These are phyloP conservation scores for Centaurea solstitialis DNA, from an alignment of 129 eudicot species.

Conservation along the genomic window DNA sequence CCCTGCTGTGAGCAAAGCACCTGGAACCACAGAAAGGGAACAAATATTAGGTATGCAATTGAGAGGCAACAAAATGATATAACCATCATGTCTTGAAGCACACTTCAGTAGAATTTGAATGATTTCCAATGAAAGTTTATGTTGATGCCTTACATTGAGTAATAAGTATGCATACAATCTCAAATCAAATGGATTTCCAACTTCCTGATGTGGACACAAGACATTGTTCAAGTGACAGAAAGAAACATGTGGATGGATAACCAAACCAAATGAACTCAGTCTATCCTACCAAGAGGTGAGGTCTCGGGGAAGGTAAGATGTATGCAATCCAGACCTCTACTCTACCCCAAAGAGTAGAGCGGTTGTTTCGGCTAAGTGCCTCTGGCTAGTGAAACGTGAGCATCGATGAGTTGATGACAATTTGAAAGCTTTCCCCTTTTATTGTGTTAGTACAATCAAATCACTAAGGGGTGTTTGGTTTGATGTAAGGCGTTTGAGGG, in stretches of 20 bases:
- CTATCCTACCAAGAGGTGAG: not conserved
- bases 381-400: too few relatives aligned
- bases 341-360: too few relatives aligned
- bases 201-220: not conserved
- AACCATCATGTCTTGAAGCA: not conserved
- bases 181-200: not conserved
- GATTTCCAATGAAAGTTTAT: not conserved
- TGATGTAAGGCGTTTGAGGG: too few relatives aligned
- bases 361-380: too few relatives aligned
- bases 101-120: not conserved
- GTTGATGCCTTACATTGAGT: not conserved
- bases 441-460: too few relatives aligned
- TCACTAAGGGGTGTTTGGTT: too few relatives aligned
- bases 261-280: not conserved
- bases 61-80: not conserved
- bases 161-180: not conserved
- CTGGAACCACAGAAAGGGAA: conserved; percentile 29
- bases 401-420: too few relatives aligned
- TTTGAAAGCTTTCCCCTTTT: too few relatives aligned
- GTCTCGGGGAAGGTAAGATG: too few relatives aligned
- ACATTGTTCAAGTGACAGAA: not conserved
- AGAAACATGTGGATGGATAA: not conserved
- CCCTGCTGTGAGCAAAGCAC: conserved; percentile 81
- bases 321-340: too few relatives aligned
- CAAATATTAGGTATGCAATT: not conserved